phyloP scores from a whole-genome alignment of 2,329 filamentous ascomycete genomes.

The Epichloe hybrida region DNA sequence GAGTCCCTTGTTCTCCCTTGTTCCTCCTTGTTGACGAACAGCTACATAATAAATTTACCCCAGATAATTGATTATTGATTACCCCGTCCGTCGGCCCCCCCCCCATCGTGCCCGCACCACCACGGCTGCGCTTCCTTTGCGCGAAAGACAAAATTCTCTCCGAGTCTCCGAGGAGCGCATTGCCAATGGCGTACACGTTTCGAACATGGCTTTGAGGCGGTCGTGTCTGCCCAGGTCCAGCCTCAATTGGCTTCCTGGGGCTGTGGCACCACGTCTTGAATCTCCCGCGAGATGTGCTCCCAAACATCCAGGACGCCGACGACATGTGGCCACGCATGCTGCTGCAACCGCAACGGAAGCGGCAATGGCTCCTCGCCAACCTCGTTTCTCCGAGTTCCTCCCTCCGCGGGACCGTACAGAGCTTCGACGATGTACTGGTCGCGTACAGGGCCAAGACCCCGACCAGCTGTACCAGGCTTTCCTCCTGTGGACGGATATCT shows the following conservation, averaged over 20 bases:
- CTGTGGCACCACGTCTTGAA: slow-evolving; percentile 10
- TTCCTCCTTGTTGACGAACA: not conserved
- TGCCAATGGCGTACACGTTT: not conserved
- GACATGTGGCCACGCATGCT: slow-evolving; percentile 13
- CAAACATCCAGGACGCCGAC: slow-evolving; percentile 7
- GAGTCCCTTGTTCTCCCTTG: not conserved
- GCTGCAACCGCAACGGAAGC: slow-evolving; percentile 3
- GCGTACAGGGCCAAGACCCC: slow-evolving; percentile 18
- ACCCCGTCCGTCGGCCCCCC: not conserved
- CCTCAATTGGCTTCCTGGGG: slow-evolving; percentile 9
- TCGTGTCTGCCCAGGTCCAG: slow-evolving; percentile 12
- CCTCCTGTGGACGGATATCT: slow-evolving; percentile 13
- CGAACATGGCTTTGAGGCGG: slow-evolving; percentile 18
- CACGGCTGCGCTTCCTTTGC: not conserved
- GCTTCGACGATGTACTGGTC: slow-evolving; percentile 17
- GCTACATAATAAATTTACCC: not conserved
- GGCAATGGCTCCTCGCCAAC: slow-evolving; percentile 1
- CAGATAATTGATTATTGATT: not conserved
- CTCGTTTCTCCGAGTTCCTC: slow-evolving; percentile 5
- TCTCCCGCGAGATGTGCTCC: slow-evolving; percentile 10
- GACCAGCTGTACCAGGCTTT: slow-evolving; percentile 14
- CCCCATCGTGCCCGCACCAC: not conserved
- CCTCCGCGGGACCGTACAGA: slow-evolving; percentile 6
- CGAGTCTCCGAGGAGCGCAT: not conserved
- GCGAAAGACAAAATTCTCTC: not conserved